phyloP scores from a whole-genome alignment of 2,329 filamentous ascomycete species.

The Monosporascus sp. region DNA sequence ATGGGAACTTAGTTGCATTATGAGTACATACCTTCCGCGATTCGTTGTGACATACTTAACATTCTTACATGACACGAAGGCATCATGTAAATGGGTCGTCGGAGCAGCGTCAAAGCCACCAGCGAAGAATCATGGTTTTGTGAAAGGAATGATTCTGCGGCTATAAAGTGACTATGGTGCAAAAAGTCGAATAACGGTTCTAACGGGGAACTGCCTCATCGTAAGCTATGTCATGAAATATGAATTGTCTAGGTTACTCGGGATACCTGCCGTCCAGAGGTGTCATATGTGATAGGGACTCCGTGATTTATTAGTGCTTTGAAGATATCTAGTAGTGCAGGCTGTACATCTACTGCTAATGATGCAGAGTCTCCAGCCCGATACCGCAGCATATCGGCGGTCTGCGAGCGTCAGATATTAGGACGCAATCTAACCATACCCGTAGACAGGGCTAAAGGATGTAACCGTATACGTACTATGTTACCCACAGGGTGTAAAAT shows the following conservation, averaged over 20 bases:
- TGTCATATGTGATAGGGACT: not conserved
- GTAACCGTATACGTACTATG: not conserved
- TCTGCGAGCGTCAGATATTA: no score
- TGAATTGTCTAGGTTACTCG: not conserved
- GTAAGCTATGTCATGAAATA: not conserved
- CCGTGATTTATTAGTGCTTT: not conserved
- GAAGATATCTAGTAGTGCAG: not conserved
- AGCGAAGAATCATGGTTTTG: not conserved
- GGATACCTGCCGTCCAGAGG: not conserved
- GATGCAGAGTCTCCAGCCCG: no score
- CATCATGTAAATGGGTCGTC: no score
- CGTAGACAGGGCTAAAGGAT: not conserved
- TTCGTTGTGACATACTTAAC: not conserved
- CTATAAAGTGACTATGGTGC: not conserved
- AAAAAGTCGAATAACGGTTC: rapidly evolving
- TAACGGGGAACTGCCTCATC: not conserved
- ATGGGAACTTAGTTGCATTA: not conserved
- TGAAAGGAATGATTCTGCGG: not conserved
- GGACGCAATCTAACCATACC: not conserved
- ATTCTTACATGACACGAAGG: no score
- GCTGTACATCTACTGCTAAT: no score
- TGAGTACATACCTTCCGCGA: not conserved
- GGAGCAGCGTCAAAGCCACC: not conserved
- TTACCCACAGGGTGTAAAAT: not conserved
- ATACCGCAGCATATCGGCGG: no score